Base-by-base conservation (phyloP, 2,329 filamentous ascomycete species). In the Calonectria hongkongensis region DNA sequence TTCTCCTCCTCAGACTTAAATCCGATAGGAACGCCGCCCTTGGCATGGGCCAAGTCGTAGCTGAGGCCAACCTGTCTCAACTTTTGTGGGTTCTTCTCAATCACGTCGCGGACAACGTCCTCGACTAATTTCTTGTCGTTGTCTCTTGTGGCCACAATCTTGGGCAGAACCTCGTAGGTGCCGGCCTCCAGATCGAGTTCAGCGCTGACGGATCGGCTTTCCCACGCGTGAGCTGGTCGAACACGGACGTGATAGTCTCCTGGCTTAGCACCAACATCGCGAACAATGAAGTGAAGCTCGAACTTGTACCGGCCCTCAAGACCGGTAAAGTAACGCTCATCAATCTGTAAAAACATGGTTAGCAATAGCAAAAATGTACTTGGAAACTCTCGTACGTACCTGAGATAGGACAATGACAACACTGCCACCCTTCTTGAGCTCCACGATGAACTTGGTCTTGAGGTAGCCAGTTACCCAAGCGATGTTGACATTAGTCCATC, bases 141-240 rank as follows among this genome's bases (percentile, higher is more conserved):
- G 12, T 86, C 86, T 18, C 85, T 79, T 30, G 79, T 78, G 0
- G 93, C 92, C 5, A 89, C 91, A 75, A 95, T 89, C 80, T 93
- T 94, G 78, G 94, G 90, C 8, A 94, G 84, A 0, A 95, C 89
- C 51, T 90, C 90, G 82, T 95, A 95, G 18, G 86, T 88, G 8
- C 93, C 93, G 0, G 92, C 87, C 39, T 94, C 90, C 2, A 95
- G 89, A 43, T 91, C 86, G 18, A 94, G 85, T 79, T 95, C 94
- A 18, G 91, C 92, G 68, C 90, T 94, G 16, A 94, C 90, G 1
- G 91, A 92, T 8, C 94, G 89, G 62, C 87, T 89, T 86, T 92
- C 83, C 78, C 81, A 83, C 7, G 75, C 75, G 21, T 77, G 75
- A 15, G 68, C 70, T 25, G 78, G 63, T 28, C 77, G 71, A 6